Percentiles rank a stretch among this genome's conserved stretches.
phyloP scores from a whole-genome alignment of 2,329 filamentous ascomycete species.

The Mollisiaceae sp. region DNA sequence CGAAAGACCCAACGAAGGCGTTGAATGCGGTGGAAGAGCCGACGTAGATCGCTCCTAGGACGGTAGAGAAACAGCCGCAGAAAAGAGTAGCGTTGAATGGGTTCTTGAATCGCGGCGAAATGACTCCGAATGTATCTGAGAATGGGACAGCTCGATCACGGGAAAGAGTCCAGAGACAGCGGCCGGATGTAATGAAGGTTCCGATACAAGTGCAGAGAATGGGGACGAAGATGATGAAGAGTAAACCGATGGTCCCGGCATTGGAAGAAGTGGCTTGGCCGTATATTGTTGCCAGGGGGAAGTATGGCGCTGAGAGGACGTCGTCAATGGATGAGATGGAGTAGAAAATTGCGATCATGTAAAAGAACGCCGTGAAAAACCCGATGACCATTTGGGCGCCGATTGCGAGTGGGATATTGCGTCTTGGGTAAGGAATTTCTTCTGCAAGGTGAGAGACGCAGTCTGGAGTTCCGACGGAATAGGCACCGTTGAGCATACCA shows the following conservation, averaged over 20 bases:
- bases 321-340: slow-evolving; percentile 59
- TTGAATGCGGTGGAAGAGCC: slow-evolving; percentile 70
- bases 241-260: slow-evolving; percentile 56
- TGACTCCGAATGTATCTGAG: slow-evolving; percentile 50
- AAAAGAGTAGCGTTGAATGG: slow-evolving; percentile 62
- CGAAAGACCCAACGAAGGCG: slow-evolving; percentile 66
- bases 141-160: slow-evolving; percentile 63
- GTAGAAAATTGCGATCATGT: slow-evolving; percentile 61
- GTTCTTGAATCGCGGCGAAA: slow-evolving; percentile 53
- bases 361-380: slow-evolving; percentile 58
- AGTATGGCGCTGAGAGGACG: slow-evolving; percentile 56
- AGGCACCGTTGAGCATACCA: slow-evolving; percentile 64
- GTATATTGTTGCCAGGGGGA: slow-evolving; percentile 72
- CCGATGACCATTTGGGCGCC: slow-evolving; percentile 55
- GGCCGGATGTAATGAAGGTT: slow-evolving; percentile 64
- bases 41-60: slow-evolving; percentile 68
- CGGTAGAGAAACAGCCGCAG: slow-evolving; percentile 54
- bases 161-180: slow-evolving; percentile 66
- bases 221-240: slow-evolving; percentile 59
- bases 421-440: slow-evolving; percentile 60
- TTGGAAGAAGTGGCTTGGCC: slow-evolving; percentile 59
- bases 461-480: slow-evolving; percentile 69
- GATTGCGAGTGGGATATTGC: slow-evolving; percentile 60
- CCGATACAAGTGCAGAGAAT: slow-evolving; percentile 58
- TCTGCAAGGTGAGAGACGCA: slow-evolving; percentile 68